Evolutionary conservation across 208 protist species (phyloP).

Genomic region (Trypanosoma cruzi): DNA sequence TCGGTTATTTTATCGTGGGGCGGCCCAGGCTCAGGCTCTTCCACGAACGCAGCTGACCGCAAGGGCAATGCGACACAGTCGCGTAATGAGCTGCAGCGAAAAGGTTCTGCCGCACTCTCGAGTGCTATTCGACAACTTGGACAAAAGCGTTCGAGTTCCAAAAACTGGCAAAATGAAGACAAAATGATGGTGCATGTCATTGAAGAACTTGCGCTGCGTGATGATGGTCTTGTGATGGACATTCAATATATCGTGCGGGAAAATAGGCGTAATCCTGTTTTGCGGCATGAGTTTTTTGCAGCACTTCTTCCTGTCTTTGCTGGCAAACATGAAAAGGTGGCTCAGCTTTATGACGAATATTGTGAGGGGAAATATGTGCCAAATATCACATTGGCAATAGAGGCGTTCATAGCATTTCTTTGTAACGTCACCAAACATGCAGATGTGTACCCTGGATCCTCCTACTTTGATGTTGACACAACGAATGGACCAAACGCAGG

Average conservation of each 20-base stretch:
- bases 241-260: constrained; percentile 74
- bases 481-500: constrained; percentile 31
- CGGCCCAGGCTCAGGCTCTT: constrained; percentile 34
- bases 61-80: constrained; percentile 14
- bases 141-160: constrained; percentile 5
- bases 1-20: constrained; percentile 73
- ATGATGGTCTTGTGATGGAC: constrained; percentile 84
- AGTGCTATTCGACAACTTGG: constrained; percentile 30
- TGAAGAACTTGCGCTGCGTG: constrained; percentile 58
- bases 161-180: constrained; percentile 34
- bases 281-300: constrained; percentile 81
- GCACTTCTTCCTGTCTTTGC: constrained; percentile 76
- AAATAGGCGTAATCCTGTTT: constrained; percentile 56
- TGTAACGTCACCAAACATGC: constrained; percentile 42
- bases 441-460: constrained; percentile 17
- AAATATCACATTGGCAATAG: constrained; percentile 77
- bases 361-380: constrained; percentile 82
- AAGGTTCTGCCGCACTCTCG: constrained; percentile 21
- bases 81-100: constrained; percentile 28
- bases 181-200: constrained; percentile 78
- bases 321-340: constrained; percentile 50
- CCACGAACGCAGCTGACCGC: constrained; percentile 1
- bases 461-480: constrained; percentile 27
- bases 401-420: constrained; percentile 78
- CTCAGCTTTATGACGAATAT: constrained; percentile 70